Percentiles rank a stretch among this genome's conserved stretches.
phyloP scores from a whole-genome alignment of 2,329 filamentous ascomycete genomes.

The Aspergillus pseudonomiae region DNA sequence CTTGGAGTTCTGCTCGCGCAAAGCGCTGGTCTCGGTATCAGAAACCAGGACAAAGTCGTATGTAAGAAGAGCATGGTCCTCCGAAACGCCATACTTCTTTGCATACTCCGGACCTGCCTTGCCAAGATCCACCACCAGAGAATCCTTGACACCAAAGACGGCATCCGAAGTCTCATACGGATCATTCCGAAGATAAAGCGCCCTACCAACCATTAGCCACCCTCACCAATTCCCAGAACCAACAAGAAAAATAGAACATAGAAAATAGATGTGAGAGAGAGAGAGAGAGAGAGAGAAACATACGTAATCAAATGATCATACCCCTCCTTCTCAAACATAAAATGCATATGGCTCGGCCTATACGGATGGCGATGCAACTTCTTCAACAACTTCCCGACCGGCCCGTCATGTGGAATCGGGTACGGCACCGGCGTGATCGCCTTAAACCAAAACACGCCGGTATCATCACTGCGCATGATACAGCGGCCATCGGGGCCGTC shows the following conservation, averaged over 20 bases:
- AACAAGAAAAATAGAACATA: neutral
- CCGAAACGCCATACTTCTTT: slow-evolving; percentile 63
- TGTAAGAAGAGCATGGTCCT: slow-evolving; percentile 65
- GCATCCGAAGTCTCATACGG: slow-evolving; percentile 82
- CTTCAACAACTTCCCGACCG: slow-evolving; percentile 72
- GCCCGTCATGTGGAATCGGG: slow-evolving; percentile 81
- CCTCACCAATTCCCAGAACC: too few relatives aligned
- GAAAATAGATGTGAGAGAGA: neutral
- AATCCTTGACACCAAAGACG: slow-evolving; percentile 85
- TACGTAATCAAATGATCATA: slow-evolving; percentile 84
- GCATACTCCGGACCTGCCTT: slow-evolving; percentile 58
- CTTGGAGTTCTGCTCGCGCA: slow-evolving; percentile 68
- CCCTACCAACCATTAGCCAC: slow-evolving; percentile 50
- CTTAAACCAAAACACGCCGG: slow-evolving; percentile 82
- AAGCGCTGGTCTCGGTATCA: slow-evolving; percentile 66
- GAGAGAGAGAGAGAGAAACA: slow-evolving; percentile 38
- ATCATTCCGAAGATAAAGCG: slow-evolving; percentile 75
- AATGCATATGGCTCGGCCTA: slow-evolving; percentile 79
- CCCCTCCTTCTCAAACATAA: slow-evolving; percentile 81
- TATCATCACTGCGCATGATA: slow-evolving; percentile 67
- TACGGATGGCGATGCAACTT: slow-evolving; percentile 73
- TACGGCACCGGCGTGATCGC: slow-evolving; percentile 84
- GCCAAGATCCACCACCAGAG: slow-evolving; percentile 68
- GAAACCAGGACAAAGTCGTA: slow-evolving; percentile 80
- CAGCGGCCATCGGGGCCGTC: slow-evolving; percentile 71